A percentile compares a stretch with the other conserved stretches of the same genome.
Conservation (phyloP, 768 basidiomycete species). For the Boletales sp. region DNA sequence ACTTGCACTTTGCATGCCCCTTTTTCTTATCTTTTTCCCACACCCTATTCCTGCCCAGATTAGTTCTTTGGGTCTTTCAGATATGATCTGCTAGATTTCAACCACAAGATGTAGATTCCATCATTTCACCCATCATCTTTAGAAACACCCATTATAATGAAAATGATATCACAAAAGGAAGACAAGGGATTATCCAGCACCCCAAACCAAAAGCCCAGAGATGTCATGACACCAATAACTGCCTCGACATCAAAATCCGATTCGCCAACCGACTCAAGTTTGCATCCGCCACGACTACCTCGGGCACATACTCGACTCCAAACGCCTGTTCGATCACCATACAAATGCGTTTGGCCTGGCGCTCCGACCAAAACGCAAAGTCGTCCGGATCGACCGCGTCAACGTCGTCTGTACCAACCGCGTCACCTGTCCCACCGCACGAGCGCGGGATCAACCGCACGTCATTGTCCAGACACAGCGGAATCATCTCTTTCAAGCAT, state of each 20-base stretch:
- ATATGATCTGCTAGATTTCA: too few relatives aligned
- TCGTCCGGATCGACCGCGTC: slow-evolving; percentile 66
- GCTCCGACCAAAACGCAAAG: slow-evolving; percentile 90
- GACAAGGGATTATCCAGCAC: too few relatives aligned
- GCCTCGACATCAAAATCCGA: slow-evolving; percentile 76
- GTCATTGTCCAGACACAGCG: slow-evolving; percentile 84
- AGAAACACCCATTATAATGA: too few relatives aligned
- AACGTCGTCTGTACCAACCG: slow-evolving; percentile 9
- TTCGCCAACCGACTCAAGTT: slow-evolving; percentile 84
- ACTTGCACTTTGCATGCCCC: too few relatives aligned
- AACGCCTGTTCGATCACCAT: slow-evolving; percentile 76
- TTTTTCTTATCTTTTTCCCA: too few relatives aligned
- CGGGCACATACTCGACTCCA: slow-evolving; percentile 81
- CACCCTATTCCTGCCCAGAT: too few relatives aligned
- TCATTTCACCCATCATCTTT: too few relatives aligned
- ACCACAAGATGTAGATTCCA: too few relatives aligned
- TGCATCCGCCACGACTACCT: slow-evolving; percentile 92
- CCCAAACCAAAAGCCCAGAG: neutral
- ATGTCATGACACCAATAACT: slow-evolving; percentile 39
- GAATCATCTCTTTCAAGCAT: slow-evolving; percentile 72
- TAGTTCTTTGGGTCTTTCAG: too few relatives aligned
- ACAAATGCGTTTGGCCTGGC: slow-evolving; percentile 88
- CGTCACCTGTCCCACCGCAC: slow-evolving; percentile 41
- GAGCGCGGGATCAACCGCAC: slow-evolving; percentile 74
- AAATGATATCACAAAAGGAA: too few relatives aligned